These are phyloP conservation scores for Fusarium papillatum DNA, from an alignment of 2,329 filamentous ascomycete genomes.

Conservation along the genomic window DNA sequence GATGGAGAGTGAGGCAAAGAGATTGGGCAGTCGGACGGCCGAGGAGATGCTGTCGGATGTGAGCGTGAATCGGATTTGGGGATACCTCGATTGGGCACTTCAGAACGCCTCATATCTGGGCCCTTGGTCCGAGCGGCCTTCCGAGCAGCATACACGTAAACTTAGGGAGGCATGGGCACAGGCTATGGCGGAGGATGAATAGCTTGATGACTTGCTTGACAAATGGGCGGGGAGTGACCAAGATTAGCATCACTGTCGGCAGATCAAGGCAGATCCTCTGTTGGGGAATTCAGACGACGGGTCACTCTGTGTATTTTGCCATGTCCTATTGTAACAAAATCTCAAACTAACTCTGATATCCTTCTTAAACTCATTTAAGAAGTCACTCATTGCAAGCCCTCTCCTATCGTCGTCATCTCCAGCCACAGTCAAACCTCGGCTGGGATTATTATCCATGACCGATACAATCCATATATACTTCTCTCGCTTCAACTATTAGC, in stretches of 20 bases:
- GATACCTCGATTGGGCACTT: constrained; percentile 4
- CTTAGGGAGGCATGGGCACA: not conserved
- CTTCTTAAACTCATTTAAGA: too few relatives aligned
- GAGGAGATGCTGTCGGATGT: not conserved
- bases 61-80: constrained; percentile 11
- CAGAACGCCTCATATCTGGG: constrained; percentile 18
- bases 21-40: not conserved
- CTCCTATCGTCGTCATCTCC: too few relatives aligned
- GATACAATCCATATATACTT: too few relatives aligned
- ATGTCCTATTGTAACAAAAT: too few relatives aligned
- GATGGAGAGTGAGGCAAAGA: not conserved
- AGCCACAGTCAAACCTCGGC: too few relatives aligned
- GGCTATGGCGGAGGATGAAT: constrained; percentile 3
- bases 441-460: too few relatives aligned
- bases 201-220: not conserved
- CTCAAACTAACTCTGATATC: too few relatives aligned
- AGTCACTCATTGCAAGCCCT: too few relatives aligned
- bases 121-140: constrained; percentile 6
- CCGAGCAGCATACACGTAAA: constrained; percentile 1
- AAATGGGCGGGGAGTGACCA: not conserved
- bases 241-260: not conserved
- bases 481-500: too few relatives aligned
- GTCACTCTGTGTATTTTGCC: too few relatives aligned
- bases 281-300: not conserved
- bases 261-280: not conserved